phyloP scores from a whole-genome alignment of 2,329 filamentous ascomycete species.

The Dendrostoma leiphaemia region DNA sequence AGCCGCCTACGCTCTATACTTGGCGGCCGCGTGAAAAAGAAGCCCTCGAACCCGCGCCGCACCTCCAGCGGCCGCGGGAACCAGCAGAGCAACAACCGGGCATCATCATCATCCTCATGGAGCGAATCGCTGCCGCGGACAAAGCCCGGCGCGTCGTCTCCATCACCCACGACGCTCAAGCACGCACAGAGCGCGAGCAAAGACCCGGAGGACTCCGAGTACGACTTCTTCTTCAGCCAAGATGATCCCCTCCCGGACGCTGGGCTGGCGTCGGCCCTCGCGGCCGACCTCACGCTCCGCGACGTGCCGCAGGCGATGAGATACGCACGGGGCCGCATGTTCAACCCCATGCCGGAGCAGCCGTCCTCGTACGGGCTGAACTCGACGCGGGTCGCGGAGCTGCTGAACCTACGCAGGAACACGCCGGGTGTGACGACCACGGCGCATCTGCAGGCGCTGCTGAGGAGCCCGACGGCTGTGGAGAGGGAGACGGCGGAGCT shows the following conservation, averaged over 20 bases:
- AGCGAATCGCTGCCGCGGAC: slow-evolving; percentile 19
- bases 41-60: slow-evolving; percentile 16
- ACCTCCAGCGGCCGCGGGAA: not conserved
- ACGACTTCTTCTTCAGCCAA: slow-evolving; percentile 40
- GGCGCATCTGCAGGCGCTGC: slow-evolving; percentile 64
- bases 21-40: slow-evolving; percentile 23
- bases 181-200: slow-evolving; percentile 11
- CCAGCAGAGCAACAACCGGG: not conserved
- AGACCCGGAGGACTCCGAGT: slow-evolving; percentile 27
- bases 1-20: slow-evolving; percentile 23
- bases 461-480: slow-evolving; percentile 59
- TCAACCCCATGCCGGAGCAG: slow-evolving; percentile 57
- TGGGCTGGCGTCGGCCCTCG: slow-evolving; percentile 55
- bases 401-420: slow-evolving; percentile 58
- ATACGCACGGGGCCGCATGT: slow-evolving; percentile 61
- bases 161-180: not conserved
- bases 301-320: slow-evolving; percentile 65
- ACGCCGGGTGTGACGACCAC: slow-evolving; percentile 65
- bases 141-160: slow-evolving; percentile 9
- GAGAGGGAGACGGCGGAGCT: slow-evolving; percentile 68
- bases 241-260: slow-evolving; percentile 50
- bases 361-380: slow-evolving; percentile 54
- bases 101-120: slow-evolving; percentile 19
- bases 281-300: slow-evolving; percentile 53
- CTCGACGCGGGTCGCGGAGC: slow-evolving; percentile 59